A percentile compares a stretch with the other conserved stretches of the same genome.
These are phyloP conservation scores for Arthrobotrys iridis DNA, from an alignment of 2,329 filamentous ascomycete species.

Conservation along the genomic window DNA sequence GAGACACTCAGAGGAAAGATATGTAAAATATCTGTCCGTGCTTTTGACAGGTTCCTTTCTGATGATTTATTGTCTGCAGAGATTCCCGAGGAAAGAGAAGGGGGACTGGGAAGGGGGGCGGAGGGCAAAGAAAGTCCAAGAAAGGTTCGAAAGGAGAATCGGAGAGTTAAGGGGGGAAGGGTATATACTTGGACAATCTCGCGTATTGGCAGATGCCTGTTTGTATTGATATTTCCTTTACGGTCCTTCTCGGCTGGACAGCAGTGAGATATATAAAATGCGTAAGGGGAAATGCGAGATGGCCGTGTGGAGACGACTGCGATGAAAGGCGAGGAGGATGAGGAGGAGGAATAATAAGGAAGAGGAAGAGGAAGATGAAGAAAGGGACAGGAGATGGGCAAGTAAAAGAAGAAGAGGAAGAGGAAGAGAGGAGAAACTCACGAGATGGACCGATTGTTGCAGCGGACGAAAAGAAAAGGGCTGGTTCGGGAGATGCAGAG, in stretches of 20 bases:
- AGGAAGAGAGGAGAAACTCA: not conserved
- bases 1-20: conserved; percentile 5
- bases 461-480: not conserved
- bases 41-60: not conserved
- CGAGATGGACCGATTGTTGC: not conserved
- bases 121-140: not conserved
- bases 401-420: not conserved
- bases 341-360: not conserved
- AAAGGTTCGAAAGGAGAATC: conserved; percentile 18
- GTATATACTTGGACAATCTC: conserved; percentile 20
- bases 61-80: not conserved
- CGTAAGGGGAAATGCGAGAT: not conserved
- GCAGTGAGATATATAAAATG: conserved; percentile 13
- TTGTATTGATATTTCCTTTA: conserved; percentile 20
- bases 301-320: too few relatives aligned
- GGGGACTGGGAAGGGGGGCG: not conserved
- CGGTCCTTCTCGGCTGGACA: conserved; percentile 6
- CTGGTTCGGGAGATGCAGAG: not conserved
- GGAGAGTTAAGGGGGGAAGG: conserved; percentile 11
- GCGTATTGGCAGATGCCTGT: conserved; percentile 25
- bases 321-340: not conserved
- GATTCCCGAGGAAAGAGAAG: not conserved
- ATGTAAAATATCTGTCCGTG: not conserved
- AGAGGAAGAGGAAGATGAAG: not conserved
- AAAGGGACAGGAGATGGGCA: not conserved